Percentiles rank a stretch among this genome's conserved stretches.
phyloP scores from a whole-genome alignment of 164 flowering plant species.

The Magnolia kwangsiensis region DNA sequence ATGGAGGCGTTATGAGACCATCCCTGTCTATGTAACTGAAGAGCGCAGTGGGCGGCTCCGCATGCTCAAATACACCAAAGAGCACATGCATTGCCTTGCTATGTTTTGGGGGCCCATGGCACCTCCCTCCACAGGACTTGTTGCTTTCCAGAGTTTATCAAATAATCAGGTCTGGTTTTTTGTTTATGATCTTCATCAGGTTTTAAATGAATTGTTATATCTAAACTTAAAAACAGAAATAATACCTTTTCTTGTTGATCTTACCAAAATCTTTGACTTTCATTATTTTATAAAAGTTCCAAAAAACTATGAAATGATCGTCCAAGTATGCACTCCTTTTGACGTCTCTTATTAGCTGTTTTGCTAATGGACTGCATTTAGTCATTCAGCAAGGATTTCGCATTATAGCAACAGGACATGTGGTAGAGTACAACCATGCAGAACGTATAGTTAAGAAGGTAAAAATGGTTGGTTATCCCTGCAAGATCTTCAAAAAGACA shows the following conservation, averaged over 20 bases:
- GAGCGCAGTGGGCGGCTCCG: conserved; percentile 86
- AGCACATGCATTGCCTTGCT: conserved; percentile 97
- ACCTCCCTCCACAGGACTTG: conserved; percentile 82
- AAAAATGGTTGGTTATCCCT: conserved; percentile 80
- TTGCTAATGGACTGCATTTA: conserved; percentile 3
- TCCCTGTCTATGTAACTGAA: conserved; percentile 84
- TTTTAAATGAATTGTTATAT: neutral
- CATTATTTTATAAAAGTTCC: neutral
- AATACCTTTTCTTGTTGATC: neutral
- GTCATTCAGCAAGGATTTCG: conserved; percentile 71
- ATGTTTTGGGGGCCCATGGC: conserved; percentile 99
- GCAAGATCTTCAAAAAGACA: conserved; percentile 91
- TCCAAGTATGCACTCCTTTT: neutral
- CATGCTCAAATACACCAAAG: conserved; percentile 95
- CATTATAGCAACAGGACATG: conserved; percentile 80
- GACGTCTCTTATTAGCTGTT: neutral
- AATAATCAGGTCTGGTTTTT: conserved; percentile 64
- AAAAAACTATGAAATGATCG: neutral
- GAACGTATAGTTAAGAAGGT: conserved; percentile 73
- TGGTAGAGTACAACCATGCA: conserved; percentile 83
- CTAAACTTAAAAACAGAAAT: neutral
- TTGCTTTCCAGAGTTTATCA: conserved; percentile 81
- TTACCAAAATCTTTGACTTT: neutral
- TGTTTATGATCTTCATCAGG: neutral
- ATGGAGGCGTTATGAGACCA: conserved; percentile 95